A percentile compares a stretch with the other conserved stretches of the same genome.
Conservation (phyloP, 179 eudicot genomes). For the Spergularia azorica region DNA sequence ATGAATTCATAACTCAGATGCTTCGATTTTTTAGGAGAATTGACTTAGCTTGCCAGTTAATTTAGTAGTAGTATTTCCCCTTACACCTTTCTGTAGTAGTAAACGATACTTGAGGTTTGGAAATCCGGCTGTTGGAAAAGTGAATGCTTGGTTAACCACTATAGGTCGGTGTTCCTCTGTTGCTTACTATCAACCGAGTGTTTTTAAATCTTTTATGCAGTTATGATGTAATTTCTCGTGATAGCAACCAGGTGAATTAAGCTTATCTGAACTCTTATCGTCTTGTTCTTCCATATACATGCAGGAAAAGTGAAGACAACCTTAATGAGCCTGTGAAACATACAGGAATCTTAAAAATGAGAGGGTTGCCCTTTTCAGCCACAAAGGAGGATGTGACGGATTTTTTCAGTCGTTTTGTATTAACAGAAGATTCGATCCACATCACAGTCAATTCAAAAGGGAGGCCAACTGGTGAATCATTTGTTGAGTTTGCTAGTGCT, state of each 20-base stretch:
- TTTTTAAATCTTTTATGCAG: no score
- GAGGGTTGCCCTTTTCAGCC: slow-evolving; percentile 87
- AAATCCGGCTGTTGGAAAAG: background rate
- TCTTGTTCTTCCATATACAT: background rate
- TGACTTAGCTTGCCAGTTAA: background rate
- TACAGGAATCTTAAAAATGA: slow-evolving; percentile 74
- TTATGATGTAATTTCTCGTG: no score
- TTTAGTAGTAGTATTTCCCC: background rate
- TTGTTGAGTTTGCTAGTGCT: slow-evolving; percentile 73
- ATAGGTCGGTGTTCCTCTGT: background rate
- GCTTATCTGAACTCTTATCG: background rate
- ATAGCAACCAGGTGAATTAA: background rate
- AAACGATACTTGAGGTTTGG: no score
- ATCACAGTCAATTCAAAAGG: slow-evolving; percentile 65
- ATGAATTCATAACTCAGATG: background rate
- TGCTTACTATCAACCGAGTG: background rate
- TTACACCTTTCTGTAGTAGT: background rate
- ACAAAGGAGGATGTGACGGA: slow-evolving; percentile 68
- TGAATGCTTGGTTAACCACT: background rate
- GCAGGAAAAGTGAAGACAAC: slow-evolving; percentile 37
- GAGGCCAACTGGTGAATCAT: slow-evolving; percentile 87
- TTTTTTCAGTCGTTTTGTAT: slow-evolving; percentile 66
- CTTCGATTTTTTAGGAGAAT: background rate
- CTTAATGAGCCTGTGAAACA: slow-evolving; percentile 48
- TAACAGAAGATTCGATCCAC: slow-evolving; percentile 64